Percentiles rank a stretch among this genome's conserved stretches.
These are phyloP conservation scores for Cryoendolithus antarcticus DNA, from an alignment of 2,329 filamentous ascomycete species.

Conservation along the genomic window DNA sequence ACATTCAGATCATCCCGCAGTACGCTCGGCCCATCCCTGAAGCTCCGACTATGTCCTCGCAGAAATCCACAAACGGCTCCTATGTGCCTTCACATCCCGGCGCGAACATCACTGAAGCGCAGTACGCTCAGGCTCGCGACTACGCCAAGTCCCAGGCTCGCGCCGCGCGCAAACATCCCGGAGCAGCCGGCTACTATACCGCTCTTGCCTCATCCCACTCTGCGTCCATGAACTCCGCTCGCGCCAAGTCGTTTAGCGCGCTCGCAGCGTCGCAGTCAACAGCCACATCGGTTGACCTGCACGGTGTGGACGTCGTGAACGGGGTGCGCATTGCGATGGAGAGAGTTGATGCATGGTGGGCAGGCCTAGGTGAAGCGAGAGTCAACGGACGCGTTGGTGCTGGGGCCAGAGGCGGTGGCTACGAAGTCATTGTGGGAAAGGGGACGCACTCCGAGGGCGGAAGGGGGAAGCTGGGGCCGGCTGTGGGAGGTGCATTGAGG, in stretches of 20 bases:
- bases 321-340: conserved; percentile 65
- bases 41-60: conserved; percentile 5
- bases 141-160: conserved; percentile 46
- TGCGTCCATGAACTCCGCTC: conserved; percentile 44
- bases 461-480: conserved; percentile 61
- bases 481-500: conserved; percentile 63
- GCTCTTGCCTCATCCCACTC: conserved; percentile 55
- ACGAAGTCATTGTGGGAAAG: conserved; percentile 67
- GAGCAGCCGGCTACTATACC: conserved; percentile 64
- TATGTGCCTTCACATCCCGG: too few relatives aligned
- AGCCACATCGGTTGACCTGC: conserved; percentile 55
- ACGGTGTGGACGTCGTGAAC: conserved; percentile 70
- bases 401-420: conserved; percentile 40
- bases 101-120: too few relatives aligned
- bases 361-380: conserved; percentile 52
- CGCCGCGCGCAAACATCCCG: conserved; percentile 54
- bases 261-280: conserved; percentile 56
- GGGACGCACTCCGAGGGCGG: conserved; percentile 70
- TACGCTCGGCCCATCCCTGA: conserved; percentile 30
- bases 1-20: conserved; percentile 36
- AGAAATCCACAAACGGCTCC: conserved; percentile 4
- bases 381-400: conserved; percentile 32
- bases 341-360: conserved; percentile 65
- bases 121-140: conserved; percentile 34
- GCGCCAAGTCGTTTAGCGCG: conserved; percentile 54